Base-by-base conservation (phyloP, 2,329 filamentous ascomycete species). In the Neofusicoccum umdonicola region DNA sequence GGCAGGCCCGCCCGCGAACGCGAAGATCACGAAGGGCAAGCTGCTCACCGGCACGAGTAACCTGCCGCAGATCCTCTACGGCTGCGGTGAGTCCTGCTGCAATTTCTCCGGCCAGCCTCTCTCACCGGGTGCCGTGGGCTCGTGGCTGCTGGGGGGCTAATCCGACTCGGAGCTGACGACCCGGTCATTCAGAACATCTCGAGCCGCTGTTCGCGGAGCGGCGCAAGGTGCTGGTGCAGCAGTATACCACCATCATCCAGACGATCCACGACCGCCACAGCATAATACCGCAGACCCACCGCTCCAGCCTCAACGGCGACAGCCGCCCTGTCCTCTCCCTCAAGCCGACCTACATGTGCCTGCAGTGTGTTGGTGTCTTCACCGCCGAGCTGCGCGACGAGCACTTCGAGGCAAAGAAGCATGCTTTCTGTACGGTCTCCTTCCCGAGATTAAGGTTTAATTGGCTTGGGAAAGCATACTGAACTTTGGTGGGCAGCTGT, bases 171-270 rank as follows among this genome's bases (percentile, higher is more conserved):
- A 35, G 34, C 56, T 60, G 56, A 60, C 61, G 48, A 45, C 9
- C 34, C 15, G 37, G n/a, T 15, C 8, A 17, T 42, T 12, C 71
- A 93, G 90, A 91, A 74, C 90, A 93, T 76, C 84, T 91, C 56
- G 88, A 91, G 74, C 81, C 83, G 27, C 84, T 93, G 66, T 82
- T 92, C 51, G 85, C 87, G 67, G 86, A 88, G 67, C 85, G 86
- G 15, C 88, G 87, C 77, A 88, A 90, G 70, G 87, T 84, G 67
- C 89, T 88, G 19, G 86, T 91, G 66, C 82, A 86, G 63, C 86
- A 90, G 70, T 93, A 93, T 77, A 90, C 89, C 72, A 84, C 86
- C 72, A 86, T 92, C 66, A 81, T 93, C 44, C 84, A 88, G 66
- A 85, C 86, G 65, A 88, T 93, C 68, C 89, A 89, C 77, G 89